Evolutionary conservation across 106 monocot genomes (phyloP).

Genomic region (Allium sativum): DNA sequence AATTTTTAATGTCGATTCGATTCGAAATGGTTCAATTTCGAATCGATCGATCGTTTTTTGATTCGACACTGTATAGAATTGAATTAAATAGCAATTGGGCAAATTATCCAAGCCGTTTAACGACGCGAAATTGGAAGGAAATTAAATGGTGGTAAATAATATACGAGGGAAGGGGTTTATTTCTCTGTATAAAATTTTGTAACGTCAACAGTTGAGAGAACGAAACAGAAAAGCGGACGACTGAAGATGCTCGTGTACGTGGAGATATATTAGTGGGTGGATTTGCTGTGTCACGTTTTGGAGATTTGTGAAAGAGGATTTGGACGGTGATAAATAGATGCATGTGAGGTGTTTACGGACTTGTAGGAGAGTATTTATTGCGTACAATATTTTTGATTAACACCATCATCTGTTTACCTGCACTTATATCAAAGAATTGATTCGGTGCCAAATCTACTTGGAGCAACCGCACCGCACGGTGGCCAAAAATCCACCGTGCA

Average conservation of each 20-base stretch:
- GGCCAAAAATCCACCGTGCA: no score
- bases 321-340: conserved; percentile 6
- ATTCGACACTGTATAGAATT: no score
- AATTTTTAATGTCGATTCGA: no score
- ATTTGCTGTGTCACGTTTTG: no score
- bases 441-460: no score
- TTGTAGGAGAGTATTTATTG: no score
- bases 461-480: no score
- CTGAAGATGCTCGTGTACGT: background rate
- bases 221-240: background rate
- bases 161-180: background rate
- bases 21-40: no score
- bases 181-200: background rate
- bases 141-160: background rate
- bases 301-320: background rate
- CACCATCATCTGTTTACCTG: no score
- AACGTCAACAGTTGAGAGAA: background rate
- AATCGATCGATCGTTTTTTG: no score
- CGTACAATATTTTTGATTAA: no score
- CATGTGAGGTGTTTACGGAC: conserved; percentile 2
- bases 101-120: background rate
- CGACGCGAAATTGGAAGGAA: background rate
- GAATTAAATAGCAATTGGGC: background rate
- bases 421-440: no score
- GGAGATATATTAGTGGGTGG: background rate